Percentiles rank a stretch among this genome's conserved stretches.
These are phyloP conservation scores for Saxophila tyrrhenica DNA, from an alignment of 495 filamentous ascomycete species.

Conservation along the genomic window DNA sequence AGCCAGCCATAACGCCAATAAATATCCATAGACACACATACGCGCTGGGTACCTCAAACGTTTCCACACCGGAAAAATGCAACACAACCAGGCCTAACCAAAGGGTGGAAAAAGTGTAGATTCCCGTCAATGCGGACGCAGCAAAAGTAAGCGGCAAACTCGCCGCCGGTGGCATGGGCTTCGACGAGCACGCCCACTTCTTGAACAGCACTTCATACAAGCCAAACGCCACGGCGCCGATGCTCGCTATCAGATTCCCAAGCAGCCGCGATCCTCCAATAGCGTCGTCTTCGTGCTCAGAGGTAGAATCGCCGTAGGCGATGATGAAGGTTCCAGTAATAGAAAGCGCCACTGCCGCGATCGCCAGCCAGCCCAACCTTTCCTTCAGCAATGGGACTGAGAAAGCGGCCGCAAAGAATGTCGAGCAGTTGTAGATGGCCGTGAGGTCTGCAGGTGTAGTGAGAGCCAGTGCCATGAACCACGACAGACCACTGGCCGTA, in stretches of 20 bases:
- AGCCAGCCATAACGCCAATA: constrained; percentile 11
- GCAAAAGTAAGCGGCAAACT: constrained; percentile 14
- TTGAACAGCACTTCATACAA: constrained; percentile 22
- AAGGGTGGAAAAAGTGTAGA: constrained; percentile 14
- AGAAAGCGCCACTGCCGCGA: constrained; percentile 14
- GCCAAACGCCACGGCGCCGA: constrained; percentile 18
- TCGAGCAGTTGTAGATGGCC: constrained; percentile 21
- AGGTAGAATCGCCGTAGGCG: constrained; percentile 17
- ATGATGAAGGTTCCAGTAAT: constrained; percentile 18
- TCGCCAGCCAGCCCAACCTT: constrained; percentile 6
- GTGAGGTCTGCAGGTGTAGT: constrained; percentile 20
- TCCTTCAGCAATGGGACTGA: constrained; percentile 18
- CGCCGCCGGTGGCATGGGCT: constrained; percentile 5
- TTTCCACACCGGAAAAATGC: constrained; percentile 15
- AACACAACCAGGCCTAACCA: constrained; percentile 12
- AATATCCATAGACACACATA: constrained; percentile 11
- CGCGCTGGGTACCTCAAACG: constrained; percentile 12
- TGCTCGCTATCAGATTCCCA: constrained; percentile 16
- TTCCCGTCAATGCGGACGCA: constrained; percentile 14
- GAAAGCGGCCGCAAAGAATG: constrained; percentile 20
- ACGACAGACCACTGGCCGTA: constrained; percentile 11
- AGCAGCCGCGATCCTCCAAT: constrained; percentile 12
- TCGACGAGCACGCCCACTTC: constrained; percentile 20
- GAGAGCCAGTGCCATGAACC: constrained; percentile 15
- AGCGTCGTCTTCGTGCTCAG: constrained; percentile 7